Conservation (phyloP, 2,329 filamentous ascomycete species). For the Aspergillus candidus region DNA sequence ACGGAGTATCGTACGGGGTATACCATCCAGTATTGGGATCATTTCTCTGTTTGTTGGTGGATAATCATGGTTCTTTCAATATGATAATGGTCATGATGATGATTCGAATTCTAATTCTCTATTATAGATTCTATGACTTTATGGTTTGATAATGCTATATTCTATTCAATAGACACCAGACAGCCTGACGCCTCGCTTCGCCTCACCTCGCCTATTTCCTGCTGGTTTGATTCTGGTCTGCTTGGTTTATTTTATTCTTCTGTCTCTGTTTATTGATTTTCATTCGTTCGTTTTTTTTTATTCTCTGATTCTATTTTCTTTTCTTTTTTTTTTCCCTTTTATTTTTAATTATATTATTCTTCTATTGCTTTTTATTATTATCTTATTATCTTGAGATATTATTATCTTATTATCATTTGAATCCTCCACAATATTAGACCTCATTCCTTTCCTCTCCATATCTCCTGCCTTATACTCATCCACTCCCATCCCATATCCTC, state of each 20-base stretch:
- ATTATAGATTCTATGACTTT: neutral
- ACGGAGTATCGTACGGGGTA: too few relatives aligned
- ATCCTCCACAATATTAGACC: slow-evolving; percentile 1
- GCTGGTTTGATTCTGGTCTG: neutral
- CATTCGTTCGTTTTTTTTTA: slow-evolving; percentile 7
- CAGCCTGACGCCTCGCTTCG: neutral
- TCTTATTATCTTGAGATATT: slow-evolving; percentile 12
- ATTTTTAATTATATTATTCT: slow-evolving; percentile 1
- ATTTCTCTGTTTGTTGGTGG: too few relatives aligned
- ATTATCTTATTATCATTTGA: slow-evolving; percentile 1
- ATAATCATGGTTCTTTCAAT: too few relatives aligned
- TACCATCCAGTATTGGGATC: too few relatives aligned
- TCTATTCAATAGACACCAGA: neutral
- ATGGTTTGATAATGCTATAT: too few relatives aligned
- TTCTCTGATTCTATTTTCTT: slow-evolving; percentile 3
- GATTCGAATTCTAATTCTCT: neutral
- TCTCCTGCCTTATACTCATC: too few relatives aligned
- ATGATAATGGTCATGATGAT: too few relatives aligned
- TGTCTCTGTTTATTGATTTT: neutral
- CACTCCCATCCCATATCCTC: too few relatives aligned
- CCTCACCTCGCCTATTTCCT: too few relatives aligned
- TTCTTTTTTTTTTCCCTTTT: slow-evolving; percentile 1
- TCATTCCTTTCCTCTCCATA: neutral
- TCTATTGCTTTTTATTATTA: slow-evolving; percentile 2
- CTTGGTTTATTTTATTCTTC: slow-evolving; percentile 1